Evolutionary conservation across 306 rosid genomes (phyloP), one percentile per base, ranked within the genome.

Genomic region (Ammopiptanthus mongolicus): DNA sequence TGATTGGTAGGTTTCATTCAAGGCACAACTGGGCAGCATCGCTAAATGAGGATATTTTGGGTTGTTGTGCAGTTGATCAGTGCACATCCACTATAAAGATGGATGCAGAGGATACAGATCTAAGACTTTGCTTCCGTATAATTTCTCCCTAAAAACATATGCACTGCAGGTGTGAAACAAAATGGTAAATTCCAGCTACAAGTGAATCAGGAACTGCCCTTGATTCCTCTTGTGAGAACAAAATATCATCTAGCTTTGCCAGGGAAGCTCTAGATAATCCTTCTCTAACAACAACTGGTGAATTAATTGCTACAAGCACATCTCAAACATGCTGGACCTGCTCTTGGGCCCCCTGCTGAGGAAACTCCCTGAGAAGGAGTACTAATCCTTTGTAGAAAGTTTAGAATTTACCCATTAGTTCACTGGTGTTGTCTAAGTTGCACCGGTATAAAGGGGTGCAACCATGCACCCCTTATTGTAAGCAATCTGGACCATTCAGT

Each of bases 71-170:
- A 33, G 80, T 95, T 85, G 93, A 92, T 86, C 85, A 92, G 55
- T 76, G 88, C 66, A 95, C 97, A 37, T 95, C 99, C 50, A 87
- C 90, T 34, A 92, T 95, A 82, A 95, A 95, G 87, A 86, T 92
- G 88, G 99, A 95, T 72, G 97, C 93, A 23, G 99, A 92, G 69
- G 96, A 95, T 83, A 83, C 89, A 72, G 99, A 95, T 84, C 84
- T 95, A 68, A 87, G 97, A 63, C 97, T 95, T 80, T 95, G 99
- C 91, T 95, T 95, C 80, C 90, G 99, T 61, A 88, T 95, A 80
- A 92, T 95, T 81, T 95, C 99, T 69, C 99, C 99, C 5, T 78
- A 61, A 95, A 92, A 77, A 81, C 88, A 39, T 89, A 86, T 70
- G 92, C 96, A 28, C 79, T 95, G 80, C 99, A 95, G 99, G 99